A percentile compares a stretch with the other conserved stretches of the same genome.
Evolutionary conservation across 305 asterid species (phyloP).

Genomic region (Stenogyne calaminthoides): DNA sequence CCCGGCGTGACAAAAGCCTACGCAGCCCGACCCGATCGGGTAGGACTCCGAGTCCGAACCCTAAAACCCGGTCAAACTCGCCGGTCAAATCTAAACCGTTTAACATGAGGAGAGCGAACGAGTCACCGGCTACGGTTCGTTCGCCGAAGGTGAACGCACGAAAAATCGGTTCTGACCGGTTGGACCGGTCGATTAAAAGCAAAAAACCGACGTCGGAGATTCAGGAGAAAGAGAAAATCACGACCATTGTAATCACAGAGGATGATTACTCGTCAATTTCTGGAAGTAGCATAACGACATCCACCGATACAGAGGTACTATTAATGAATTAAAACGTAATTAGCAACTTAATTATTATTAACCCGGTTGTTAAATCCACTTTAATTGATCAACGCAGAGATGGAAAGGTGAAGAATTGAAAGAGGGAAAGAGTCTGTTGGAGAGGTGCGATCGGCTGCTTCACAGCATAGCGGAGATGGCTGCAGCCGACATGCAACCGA

Average conservation of each 20-base stretch:
- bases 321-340: not conserved
- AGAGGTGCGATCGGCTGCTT: conserved; percentile 89
- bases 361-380: not conserved
- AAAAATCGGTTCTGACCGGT: conserved; percentile 38
- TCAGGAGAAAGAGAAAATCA: conserved; percentile 47
- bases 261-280: conserved; percentile 72
- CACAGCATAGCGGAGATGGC: conserved; percentile 83
- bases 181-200: conserved; percentile 46
- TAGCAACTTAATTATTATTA: not conserved
- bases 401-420: conserved; percentile 52
- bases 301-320: conserved; percentile 74
- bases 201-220: conserved; percentile 41
- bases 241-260: conserved; percentile 39
- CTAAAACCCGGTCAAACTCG: conserved; percentile 45
- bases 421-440: conserved; percentile 70
- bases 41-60: conserved; percentile 34
- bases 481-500: conserved; percentile 71
- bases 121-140: conserved; percentile 48
- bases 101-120: conserved; percentile 48
- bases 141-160: conserved; percentile 55
- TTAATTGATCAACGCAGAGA: not conserved
- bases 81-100: conserved; percentile 48
- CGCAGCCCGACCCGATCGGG: conserved; percentile 57
- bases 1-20: conserved; percentile 49
- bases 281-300: conserved; percentile 58